Base-by-base conservation (phyloP, 768 basidiomycete genomes). In the Mycena capillaripes region DNA sequence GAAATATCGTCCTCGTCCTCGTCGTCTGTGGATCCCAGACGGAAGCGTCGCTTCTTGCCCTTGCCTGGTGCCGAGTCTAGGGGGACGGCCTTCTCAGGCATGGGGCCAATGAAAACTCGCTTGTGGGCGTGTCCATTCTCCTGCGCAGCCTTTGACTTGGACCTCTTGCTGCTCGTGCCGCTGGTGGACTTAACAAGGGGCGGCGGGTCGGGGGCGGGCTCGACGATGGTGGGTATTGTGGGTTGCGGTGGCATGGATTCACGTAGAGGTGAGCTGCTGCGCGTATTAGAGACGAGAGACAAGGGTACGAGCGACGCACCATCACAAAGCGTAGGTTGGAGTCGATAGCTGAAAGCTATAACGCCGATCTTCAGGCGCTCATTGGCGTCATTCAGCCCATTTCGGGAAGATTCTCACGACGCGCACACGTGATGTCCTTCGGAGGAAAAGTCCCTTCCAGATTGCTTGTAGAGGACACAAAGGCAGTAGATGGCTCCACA, bases 51-150 rank as follows among this genome's bases (percentile, higher is more conserved):
- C 76, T 75, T 82, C 74, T 81, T 81, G 60, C 59, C 76, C 61
- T 72, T 79, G 66, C 34, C 5, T 5, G 44, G 30, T 6, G 66
- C 53, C n/a, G 78, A 79, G 73, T 89, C 85, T 53, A 79, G 80
- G 4, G 81, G 81, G 65, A 89, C 81, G 66, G 90, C 84, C 66
- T 86, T 89, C 77, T 92, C 90, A 16, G 93, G 94, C 84, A 95
- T 86, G 4, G 94, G 92, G 0, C 95, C 95, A 52, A 96, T 84
- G 81, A 95, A 95, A 62, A 92, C 79, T 34, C 95, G 87, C 65
- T 48, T 50, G 25, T 68, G 73, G 10, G 40, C 36, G 29, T 85
- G 84, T 70, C 76, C 79, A 79, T 87, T 84, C n/a, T 72, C 71
- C 32, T 25, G 8, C 11, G 30, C 44, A 7, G 23, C n/a, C 9